These are phyloP conservation scores for Globisporangium cystogenes DNA, from an alignment of 352 stramenopile species.

Conservation along the genomic window DNA sequence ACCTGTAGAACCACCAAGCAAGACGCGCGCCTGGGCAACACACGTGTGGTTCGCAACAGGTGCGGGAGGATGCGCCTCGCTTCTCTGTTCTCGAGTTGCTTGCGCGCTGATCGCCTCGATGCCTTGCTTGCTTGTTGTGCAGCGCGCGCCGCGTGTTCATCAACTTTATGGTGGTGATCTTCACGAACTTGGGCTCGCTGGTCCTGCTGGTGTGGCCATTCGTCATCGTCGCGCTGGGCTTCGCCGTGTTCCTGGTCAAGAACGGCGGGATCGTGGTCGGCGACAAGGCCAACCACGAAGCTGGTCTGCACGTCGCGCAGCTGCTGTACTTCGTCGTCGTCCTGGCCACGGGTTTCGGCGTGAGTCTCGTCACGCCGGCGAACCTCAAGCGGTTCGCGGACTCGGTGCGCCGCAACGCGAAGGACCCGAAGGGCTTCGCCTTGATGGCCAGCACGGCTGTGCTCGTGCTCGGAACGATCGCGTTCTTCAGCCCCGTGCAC, in stretches of 20 bases:
- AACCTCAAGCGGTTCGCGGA: constrained; percentile 29
- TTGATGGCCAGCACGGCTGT: constrained; percentile 20
- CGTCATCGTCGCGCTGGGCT: constrained; percentile 42
- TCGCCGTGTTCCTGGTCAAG: constrained; percentile 54
- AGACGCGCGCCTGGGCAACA: constrained; percentile 13
- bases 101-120: neutral
- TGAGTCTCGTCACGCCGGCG: constrained; percentile 30
- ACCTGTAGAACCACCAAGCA: constrained; percentile 29
- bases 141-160: constrained; percentile 41
- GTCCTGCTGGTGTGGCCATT: constrained; percentile 72
- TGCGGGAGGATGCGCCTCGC: neutral
- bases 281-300: constrained; percentile 82
- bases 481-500: constrained; percentile 74
- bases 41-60: constrained; percentile 26
- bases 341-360: constrained; percentile 47
- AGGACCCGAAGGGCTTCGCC: constrained; percentile 23
- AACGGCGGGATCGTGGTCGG: constrained; percentile 83
- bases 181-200: constrained; percentile 44
- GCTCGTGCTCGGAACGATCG: constrained; percentile 33
- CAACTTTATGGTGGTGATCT: constrained; percentile 53
- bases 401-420: constrained; percentile 27
- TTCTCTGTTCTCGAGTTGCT: no score
- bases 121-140: neutral
- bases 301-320: constrained; percentile 64
- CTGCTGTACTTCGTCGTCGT: constrained; percentile 78